phyloP scores from a whole-genome alignment of 495 filamentous ascomycete genomes.

The Recurvomyces mirabilis region DNA sequence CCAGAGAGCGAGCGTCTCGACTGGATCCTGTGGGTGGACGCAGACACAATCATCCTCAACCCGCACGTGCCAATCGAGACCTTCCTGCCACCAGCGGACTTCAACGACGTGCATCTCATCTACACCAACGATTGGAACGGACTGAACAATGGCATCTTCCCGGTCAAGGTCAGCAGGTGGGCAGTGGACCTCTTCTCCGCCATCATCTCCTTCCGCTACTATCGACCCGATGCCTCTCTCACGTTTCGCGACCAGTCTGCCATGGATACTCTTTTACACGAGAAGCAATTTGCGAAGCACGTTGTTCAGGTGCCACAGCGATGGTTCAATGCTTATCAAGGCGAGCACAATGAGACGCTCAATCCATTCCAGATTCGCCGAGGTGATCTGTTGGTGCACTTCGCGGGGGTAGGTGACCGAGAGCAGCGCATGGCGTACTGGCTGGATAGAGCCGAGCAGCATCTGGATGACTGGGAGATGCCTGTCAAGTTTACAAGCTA shows the following conservation, averaged over 20 bases:
- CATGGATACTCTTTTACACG: slow-evolving; percentile 27
- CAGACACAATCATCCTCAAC: slow-evolving; percentile 44
- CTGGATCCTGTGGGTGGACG: slow-evolving; percentile 46
- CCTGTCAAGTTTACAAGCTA: slow-evolving; percentile 29
- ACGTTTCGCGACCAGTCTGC: slow-evolving; percentile 32
- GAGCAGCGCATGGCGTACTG: slow-evolving; percentile 28
- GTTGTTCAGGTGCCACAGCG: slow-evolving; percentile 26
- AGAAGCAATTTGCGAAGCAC: slow-evolving; percentile 23
- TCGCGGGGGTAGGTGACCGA: slow-evolving; percentile 26
- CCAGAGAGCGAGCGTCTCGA: slow-evolving; percentile 37
- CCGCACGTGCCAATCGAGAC: slow-evolving; percentile 39
- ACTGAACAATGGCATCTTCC: slow-evolving; percentile 46
- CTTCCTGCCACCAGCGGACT: slow-evolving; percentile 40
- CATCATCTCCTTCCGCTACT: slow-evolving; percentile 35
- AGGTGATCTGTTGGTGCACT: slow-evolving; percentile 33
- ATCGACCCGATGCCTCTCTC: slow-evolving; percentile 31
- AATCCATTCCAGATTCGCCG: slow-evolving; percentile 24
- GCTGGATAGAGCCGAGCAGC: slow-evolving; percentile 28
- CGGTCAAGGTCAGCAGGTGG: slow-evolving; percentile 40
- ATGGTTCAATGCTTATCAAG: slow-evolving; percentile 36
- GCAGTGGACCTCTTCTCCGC: slow-evolving; percentile 38
- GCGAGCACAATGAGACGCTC: slow-evolving; percentile 23
- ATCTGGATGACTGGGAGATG: slow-evolving; percentile 33
- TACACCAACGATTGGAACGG: slow-evolving; percentile 43
- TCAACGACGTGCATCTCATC: slow-evolving; percentile 37